Percentiles rank a stretch among this genome's conserved stretches.
Conservation (phyloP, 2,329 filamentous ascomycete genomes). For the Zymoseptoria pseudotritici region DNA sequence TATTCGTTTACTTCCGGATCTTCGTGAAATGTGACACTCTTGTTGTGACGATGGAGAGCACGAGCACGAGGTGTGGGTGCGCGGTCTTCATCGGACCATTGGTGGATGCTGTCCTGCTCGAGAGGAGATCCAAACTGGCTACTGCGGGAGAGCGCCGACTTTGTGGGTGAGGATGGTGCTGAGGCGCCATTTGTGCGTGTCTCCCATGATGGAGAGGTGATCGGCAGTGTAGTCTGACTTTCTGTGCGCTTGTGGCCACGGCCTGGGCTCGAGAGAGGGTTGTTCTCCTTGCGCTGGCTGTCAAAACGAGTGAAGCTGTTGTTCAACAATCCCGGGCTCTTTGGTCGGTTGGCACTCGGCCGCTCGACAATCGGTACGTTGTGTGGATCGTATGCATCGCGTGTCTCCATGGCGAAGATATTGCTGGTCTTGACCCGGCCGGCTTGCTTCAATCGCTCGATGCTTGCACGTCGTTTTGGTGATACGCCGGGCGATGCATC, state of each 20-base stretch:
- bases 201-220: constrained; percentile 39
- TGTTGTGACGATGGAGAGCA: constrained; percentile 72
- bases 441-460: constrained; percentile 89
- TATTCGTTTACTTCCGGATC: constrained; percentile 96
- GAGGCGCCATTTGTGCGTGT: constrained; percentile 42
- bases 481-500: constrained; percentile 53
- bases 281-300: constrained; percentile 35
- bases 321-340: constrained; percentile 57
- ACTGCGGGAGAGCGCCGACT: constrained; percentile 72
- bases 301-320: constrained; percentile 59
- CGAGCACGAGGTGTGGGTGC: constrained; percentile 58
- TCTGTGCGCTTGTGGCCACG: constrained; percentile 40
- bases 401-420: constrained; percentile 88
- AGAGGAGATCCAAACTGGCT: constrained; percentile 52
- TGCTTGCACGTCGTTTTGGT: constrained; percentile 69
- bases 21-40: constrained; percentile 94
- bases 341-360: constrained; percentile 56
- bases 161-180: constrained; percentile 72
- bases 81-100: constrained; percentile 58
- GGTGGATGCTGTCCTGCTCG: constrained; percentile 8
- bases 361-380: constrained; percentile 71
- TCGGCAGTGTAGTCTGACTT: constrained; percentile 55
- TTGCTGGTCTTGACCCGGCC: constrained; percentile 97
- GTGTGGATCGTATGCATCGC: constrained; percentile 84
- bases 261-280: constrained; percentile 26